phyloP scores from a whole-genome alignment of 164 flowering plant species.

The Aristolochia fimbriata region DNA sequence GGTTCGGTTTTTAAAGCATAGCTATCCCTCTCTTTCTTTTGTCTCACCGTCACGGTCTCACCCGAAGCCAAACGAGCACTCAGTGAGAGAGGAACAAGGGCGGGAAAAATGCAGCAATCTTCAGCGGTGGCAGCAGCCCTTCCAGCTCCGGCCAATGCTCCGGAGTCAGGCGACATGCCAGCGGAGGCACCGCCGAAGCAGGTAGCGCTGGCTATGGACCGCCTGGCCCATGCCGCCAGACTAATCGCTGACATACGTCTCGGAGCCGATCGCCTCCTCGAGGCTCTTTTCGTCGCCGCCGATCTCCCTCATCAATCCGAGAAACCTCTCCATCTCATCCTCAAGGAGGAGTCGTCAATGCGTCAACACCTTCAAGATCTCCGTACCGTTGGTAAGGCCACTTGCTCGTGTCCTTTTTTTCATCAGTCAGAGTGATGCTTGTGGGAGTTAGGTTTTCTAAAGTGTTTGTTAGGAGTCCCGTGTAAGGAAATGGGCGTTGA shows the following conservation, averaged over 20 bases:
- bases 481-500: too few species aligned
- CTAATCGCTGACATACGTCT: conserved; percentile 81
- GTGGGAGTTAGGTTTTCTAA: too few species aligned
- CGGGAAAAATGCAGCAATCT: conserved; percentile 13
- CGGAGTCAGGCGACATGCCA: conserved; percentile 14
- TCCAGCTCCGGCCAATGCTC: background rate
- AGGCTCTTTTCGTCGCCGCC: conserved; percentile 57
- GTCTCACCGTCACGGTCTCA: too few species aligned
- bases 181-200: conserved; percentile 94
- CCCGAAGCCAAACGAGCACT: too few species aligned
- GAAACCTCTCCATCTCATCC: conserved; percentile 45
- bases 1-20: too few species aligned
- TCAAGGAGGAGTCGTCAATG: conserved; percentile 63
- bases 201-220: conserved; percentile 90
- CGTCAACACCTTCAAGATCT: conserved; percentile 76
- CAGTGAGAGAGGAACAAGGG: background rate
- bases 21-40: too few species aligned
- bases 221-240: conserved; percentile 56
- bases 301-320: conserved; percentile 32
- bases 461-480: too few species aligned
- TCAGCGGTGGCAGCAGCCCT: conserved; percentile 2
- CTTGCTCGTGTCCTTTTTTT: background rate
- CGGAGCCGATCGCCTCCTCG: conserved; percentile 85
- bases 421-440: background rate
- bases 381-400: conserved; percentile 50